Conservation (phyloP, 2,329 filamentous ascomycete species). For the Conoideocrella luteorostrata region DNA sequence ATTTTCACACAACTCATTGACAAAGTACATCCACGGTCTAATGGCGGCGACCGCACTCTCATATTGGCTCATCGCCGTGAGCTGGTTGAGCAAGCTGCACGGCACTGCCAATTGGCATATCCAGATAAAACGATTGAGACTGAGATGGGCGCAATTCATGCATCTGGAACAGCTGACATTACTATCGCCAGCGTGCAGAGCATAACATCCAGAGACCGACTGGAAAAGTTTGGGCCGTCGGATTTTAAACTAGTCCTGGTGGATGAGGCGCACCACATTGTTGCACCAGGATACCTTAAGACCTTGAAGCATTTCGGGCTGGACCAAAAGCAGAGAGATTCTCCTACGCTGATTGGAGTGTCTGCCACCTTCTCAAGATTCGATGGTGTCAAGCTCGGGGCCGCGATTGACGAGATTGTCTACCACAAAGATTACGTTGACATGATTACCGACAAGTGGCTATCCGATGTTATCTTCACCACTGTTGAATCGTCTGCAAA, state of each 20-base stretch:
- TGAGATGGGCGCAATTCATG: slow-evolving; percentile 77
- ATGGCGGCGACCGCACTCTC: slow-evolving; percentile 63
- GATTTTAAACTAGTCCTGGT: slow-evolving; percentile 87
- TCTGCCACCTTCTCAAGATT: slow-evolving; percentile 75
- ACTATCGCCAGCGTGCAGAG: slow-evolving; percentile 88
- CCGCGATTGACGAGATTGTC: slow-evolving; percentile 89
- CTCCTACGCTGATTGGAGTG: slow-evolving; percentile 74
- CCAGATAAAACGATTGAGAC: slow-evolving; percentile 77
- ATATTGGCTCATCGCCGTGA: slow-evolving; percentile 90
- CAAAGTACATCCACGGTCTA: slow-evolving; percentile 52
- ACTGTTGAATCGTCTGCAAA: slow-evolving; percentile 82
- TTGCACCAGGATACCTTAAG: slow-evolving; percentile 71
- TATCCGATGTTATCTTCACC: slow-evolving; percentile 88
- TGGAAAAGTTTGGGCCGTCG: slow-evolving; percentile 74
- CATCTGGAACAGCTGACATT: slow-evolving; percentile 80
- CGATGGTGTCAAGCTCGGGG: slow-evolving; percentile 75
- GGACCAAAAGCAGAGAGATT: slow-evolving; percentile 33
- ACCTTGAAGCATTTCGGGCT: slow-evolving; percentile 75
- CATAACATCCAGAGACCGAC: slow-evolving; percentile 66
- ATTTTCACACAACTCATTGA: slow-evolving; percentile 95
- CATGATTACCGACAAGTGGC: slow-evolving; percentile 81
- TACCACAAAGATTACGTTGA: slow-evolving; percentile 74
- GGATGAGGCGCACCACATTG: slow-evolving; percentile 95
- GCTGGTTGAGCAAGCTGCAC: slow-evolving; percentile 87
- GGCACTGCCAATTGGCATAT: slow-evolving; percentile 76